Conservation (phyloP, 2,329 filamentous ascomycete species). For the Exophiala sideris region DNA sequence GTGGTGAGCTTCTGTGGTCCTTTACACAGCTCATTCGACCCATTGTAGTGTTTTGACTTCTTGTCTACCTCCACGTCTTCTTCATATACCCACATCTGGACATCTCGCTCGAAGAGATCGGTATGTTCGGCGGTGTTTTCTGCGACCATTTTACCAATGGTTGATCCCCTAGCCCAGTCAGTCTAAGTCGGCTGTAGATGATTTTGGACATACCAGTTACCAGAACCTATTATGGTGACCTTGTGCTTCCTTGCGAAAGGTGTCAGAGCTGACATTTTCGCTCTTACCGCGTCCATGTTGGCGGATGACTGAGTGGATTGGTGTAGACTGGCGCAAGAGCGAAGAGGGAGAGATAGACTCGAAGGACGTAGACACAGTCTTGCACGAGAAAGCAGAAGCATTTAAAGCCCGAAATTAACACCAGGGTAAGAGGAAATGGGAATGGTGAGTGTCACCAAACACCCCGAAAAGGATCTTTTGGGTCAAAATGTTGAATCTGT, state of each 20-base stretch:
- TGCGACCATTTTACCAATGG: conserved; percentile 93
- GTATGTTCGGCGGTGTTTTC: conserved; percentile 80
- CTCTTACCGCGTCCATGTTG: conserved; percentile 22
- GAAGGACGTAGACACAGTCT: conserved; percentile 13
- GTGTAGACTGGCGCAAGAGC: background rate
- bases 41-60: conserved; percentile 69
- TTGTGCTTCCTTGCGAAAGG: conserved; percentile 73
- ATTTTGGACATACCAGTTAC: conserved; percentile 71
- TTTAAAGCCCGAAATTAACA: conserved; percentile 1
- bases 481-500: background rate
- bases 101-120: conserved; percentile 78
- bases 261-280: conserved; percentile 48
- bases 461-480: background rate
- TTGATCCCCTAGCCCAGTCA: conserved; percentile 69
- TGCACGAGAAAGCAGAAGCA: conserved; percentile 16
- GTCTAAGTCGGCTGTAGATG: background rate
- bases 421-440: background rate
- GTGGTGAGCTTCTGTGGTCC: conserved; percentile 80
- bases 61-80: conserved; percentile 76
- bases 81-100: conserved; percentile 99
- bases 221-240: conserved; percentile 89
- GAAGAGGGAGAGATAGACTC: conserved; percentile 9
- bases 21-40: conserved; percentile 54
- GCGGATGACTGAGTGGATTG: background rate
- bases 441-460: background rate